These are phyloP conservation scores for Fusarium heterosporum DNA, from an alignment of 2,329 filamentous ascomycete species.

Conservation along the genomic window DNA sequence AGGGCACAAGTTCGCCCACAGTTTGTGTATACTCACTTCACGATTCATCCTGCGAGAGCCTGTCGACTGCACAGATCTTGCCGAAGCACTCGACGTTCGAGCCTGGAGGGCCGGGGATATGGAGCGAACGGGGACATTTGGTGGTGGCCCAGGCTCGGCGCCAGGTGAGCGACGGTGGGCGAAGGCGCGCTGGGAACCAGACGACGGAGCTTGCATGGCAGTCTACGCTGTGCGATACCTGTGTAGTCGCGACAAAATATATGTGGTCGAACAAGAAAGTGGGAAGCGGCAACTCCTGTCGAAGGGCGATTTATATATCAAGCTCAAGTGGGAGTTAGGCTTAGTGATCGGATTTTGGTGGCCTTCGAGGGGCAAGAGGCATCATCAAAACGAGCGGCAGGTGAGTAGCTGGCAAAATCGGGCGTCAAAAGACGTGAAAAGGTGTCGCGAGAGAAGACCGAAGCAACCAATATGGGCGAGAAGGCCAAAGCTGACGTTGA, in stretches of 20 bases:
- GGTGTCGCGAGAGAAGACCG: conserved; percentile 12
- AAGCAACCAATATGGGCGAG: conserved; percentile 24
- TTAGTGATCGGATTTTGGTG: conserved; percentile 42
- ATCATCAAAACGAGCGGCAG: conserved; percentile 45
- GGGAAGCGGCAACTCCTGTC: conserved; percentile 4
- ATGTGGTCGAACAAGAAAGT: conserved; percentile 3
- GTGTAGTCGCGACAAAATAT: conserved; percentile 15
- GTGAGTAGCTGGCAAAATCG: conserved; percentile 25
- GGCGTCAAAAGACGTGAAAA: conserved; percentile 6
- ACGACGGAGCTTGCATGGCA: conserved; percentile 42
- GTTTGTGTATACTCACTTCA: conserved; percentile 48
- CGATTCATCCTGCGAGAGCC: conserved; percentile 51
- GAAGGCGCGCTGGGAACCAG: conserved; percentile 60
- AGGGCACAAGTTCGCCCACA: conserved; percentile 28
- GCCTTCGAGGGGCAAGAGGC: conserved; percentile 45
- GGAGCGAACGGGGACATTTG: conserved; percentile 65
- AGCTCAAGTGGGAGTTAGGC: conserved; percentile 28
- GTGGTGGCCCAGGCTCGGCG: conserved; percentile 68
- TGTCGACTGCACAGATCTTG: conserved; percentile 65
- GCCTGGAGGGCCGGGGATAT: conserved; percentile 73
- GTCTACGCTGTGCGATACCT: conserved; percentile 12
- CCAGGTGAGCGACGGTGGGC: conserved; percentile 73
- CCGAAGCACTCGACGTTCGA: conserved; percentile 75
- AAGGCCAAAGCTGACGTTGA: conserved; percentile 21
- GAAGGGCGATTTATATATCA: conserved; percentile 10